phyloP scores from a whole-genome alignment of 1,284 basidiomycete genomes.

The Caloboletus firmus region DNA sequence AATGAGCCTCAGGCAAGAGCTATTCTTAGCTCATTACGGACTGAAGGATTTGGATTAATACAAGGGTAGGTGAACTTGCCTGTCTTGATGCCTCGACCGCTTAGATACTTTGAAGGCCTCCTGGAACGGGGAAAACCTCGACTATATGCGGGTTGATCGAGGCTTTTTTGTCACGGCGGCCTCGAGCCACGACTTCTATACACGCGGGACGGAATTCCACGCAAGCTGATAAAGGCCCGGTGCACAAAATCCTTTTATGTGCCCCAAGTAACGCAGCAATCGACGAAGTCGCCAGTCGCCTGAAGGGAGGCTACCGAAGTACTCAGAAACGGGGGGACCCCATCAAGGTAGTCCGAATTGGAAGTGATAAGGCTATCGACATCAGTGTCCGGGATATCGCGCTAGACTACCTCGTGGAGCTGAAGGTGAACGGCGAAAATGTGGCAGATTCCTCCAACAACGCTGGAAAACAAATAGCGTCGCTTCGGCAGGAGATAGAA shows the following conservation, averaged over 20 bases:
- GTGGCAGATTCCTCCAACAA: constrained; percentile 44
- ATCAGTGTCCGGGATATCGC: constrained; percentile 84
- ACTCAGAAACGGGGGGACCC: constrained; percentile 53
- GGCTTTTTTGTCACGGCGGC: constrained; percentile 70
- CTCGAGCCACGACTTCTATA: constrained; percentile 49
- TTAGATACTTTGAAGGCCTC: constrained; percentile 55
- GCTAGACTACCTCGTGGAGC: constrained; percentile 83
- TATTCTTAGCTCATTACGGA: constrained; percentile 74
- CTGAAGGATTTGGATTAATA: constrained; percentile 86
- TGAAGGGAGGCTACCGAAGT: constrained; percentile 76
- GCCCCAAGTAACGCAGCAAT: constrained; percentile 99
- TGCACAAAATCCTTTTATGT: constrained; percentile 85
- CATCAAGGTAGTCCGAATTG: constrained; percentile 88
- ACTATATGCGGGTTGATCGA: constrained; percentile 96
- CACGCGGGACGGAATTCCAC: constrained; percentile 43
- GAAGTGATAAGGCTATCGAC: constrained; percentile 79
- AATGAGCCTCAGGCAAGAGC: constrained; percentile 96
- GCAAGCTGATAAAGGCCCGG: constrained; percentile 48
- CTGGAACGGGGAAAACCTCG: constrained; percentile 98
- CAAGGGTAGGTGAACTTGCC: constrained; percentile 73
- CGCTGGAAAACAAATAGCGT: constrained; percentile 56
- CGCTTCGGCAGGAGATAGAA: constrained; percentile 67
- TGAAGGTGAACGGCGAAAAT: constrained; percentile 60
- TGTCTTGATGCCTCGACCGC: constrained; percentile 1
- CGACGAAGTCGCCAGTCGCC: constrained; percentile 90